Percentiles rank a stretch among this genome's conserved stretches.
Conservation (phyloP, 352 stramenopile genomes). For the Phytophthora podocarpi region DNA sequence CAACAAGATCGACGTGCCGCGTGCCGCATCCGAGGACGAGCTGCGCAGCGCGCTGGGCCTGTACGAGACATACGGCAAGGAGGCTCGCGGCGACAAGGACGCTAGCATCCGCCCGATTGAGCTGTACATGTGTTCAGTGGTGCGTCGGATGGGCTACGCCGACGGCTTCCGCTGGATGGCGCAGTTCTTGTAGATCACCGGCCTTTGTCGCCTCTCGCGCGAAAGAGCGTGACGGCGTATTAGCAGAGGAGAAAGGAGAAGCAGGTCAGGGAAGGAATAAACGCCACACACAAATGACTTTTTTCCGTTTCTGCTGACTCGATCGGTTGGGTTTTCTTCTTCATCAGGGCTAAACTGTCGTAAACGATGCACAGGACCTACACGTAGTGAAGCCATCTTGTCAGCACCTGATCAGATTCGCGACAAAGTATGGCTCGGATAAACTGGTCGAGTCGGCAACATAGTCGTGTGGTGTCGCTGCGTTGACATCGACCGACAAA, state of each 20-base stretch:
- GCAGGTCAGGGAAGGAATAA: constrained; percentile 30
- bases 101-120: constrained; percentile 96
- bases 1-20: constrained; percentile 99
- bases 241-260: constrained; percentile 30
- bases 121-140: constrained; percentile 99
- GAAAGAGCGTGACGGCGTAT: constrained; percentile 22
- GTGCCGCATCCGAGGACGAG: constrained; percentile 98
- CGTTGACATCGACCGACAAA: no score
- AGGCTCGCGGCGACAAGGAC: constrained; percentile 90
- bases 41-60: constrained; percentile 96
- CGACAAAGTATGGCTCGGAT: no score
- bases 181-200: constrained; percentile 82
- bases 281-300: constrained; percentile 26
- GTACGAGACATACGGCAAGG: constrained; percentile 99
- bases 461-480: background rate
- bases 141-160: constrained; percentile 98
- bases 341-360: no score
- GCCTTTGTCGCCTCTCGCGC: constrained; percentile 11
- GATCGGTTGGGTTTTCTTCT: background rate
- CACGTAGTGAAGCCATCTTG: constrained; percentile 28
- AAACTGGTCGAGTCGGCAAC: no score
- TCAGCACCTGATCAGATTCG: background rate
- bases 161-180: constrained; percentile 94
- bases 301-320: constrained; percentile 9
- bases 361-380: constrained; percentile 1